Evolutionary conservation across 2,329 filamentous ascomycete species (phyloP), one percentile per base, ranked within the genome.

Genomic region (Arachnopeziza araneosa): DNA sequence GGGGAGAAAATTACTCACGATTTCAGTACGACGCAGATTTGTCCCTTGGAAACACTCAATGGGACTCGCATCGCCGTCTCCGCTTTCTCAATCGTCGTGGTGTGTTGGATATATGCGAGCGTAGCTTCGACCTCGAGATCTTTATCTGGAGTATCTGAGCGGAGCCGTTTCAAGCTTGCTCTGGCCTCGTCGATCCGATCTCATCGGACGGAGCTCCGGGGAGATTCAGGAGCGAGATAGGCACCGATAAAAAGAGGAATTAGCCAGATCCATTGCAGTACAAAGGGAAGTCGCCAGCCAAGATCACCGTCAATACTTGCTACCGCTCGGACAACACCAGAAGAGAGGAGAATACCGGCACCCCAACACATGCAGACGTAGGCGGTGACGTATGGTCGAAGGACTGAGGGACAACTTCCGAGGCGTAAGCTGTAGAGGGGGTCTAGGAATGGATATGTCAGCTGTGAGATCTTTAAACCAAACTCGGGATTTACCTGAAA

Each of bases 61-160:
- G 73, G 95, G 96, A 57, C 80, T 86, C 5, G 89, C 84, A 26
- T 91, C 91, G 78, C 76, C 2, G 89, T 92, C 57, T 74, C 64
- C 57, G 83, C 81, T 70, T 90, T 82, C 72, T 96, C 92, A 12
- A 96, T 78, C 0, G 88, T 88, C 0, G 89, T 93, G 0, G 91
- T 96, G 72, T 96, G 90, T 1, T 91, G 85, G 89, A 96, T 96
- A 90, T 96, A 95, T 68, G 90, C 87, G 55, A 96, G 80, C 0
- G 90, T 95, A 75, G 95, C 90, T 63, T 96, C 88, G 12, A 88
- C 83, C 23, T 44, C 36, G 6, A 44, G 10, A 14, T 44, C 36
- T 19, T 44, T 44, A 14, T 44, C 36, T 44, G 36, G 36, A 17
- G 36, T 7, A 12, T 44, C 36, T 19, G 36, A 44, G 17, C 36